Evolutionary conservation across 1,284 basidiomycete species (phyloP), one percentile per base, ranked within the genome.

Genomic region (Ganoderma leucocontextum): DNA sequence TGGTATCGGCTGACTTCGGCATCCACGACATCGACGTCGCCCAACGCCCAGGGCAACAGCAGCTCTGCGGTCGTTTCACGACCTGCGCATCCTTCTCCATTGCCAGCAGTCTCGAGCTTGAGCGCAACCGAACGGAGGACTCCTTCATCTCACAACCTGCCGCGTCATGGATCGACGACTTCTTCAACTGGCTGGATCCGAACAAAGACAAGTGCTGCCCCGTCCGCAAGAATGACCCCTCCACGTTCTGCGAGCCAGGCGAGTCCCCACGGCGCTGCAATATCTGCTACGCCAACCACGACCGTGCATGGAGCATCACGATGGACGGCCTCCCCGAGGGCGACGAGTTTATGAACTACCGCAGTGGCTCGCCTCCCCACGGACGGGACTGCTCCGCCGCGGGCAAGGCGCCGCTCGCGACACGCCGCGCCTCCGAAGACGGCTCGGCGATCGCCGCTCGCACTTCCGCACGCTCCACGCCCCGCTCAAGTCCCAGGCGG

Each of bases 131-230:
- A 53, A 85, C 90, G 0, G 87, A 93, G 62, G 89, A 90, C 4
- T 97, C 95, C 0, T 98, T 94, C 80, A 91, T 99, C 68, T 90
- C 95, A 9, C 92, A 97, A 76, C 97, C 97, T 4, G 89, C 93
- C 17, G 94, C 95, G 0, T 93, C 93, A 2, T 97, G 95, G 95
- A 92, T 97, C 59, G 95, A 99, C 80, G 96, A 99, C 80, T 98
- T 96, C 82, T 81, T 99, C 67, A 89, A 90, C 69, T 99, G 96
- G 96, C 89, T 98, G 35, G 94, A 99, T 77, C 97, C 97, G 0
- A 84, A 86, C 7, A 90, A 95, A 73, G 94, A 95, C 69, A 85
- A 86, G 55, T 99, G 97, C 78, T 99, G 97, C 78, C 90, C 97
- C n/a, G 95, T 99, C 33, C 89, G 91, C 67, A 94, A 89, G 76